Base-by-base conservation (phyloP, 1,139 yeast species). In the Petasospora fabianii region DNA sequence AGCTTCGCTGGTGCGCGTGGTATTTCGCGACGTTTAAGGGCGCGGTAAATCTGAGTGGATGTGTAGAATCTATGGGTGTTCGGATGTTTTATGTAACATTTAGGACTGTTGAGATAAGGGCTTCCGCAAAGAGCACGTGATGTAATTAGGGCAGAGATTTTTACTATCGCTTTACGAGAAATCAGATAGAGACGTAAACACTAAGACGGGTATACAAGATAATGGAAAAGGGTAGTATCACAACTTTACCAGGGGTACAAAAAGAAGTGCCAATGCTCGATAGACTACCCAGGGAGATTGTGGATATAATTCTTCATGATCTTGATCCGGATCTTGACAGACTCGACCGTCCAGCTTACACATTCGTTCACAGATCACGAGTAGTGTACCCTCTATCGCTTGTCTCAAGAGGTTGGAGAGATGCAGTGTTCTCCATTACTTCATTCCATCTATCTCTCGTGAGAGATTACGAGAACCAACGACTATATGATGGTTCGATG, bases 251-350 rank as follows among this genome's bases (percentile, higher is more conserved):
- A 20, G 9, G 10, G 22, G 9, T 8, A 20, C 22, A 26, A 8
- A 4, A 26, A 26, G 8, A n/a, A 19, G n/a, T 2, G 8, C 12
- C 14, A 18, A 49, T 49, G 53, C 30, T 49, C 6, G 49, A 49
- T 18, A n/a, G 17, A 8, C 24, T 49, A 1, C 50, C 53, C 7
- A 17, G 19, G 2, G 53, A 48, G 32, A 27, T 49, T n/a, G 28
- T 35, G 5, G 34, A 22, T 11, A 24, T 44, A 3, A 20, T 37
- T 10, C 12, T 32, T 8, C 28, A 21, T 2, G 11, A 18, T 10
- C n/a, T 39, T 11, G 41, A 30, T 6, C 24, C 35, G 10, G 9
- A 33, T 6, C 6, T 26, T 2, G 27, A 33, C n/a, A 18, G 13
- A 7, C 16, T 27, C 18, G 24, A 10, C n/a, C 19, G 35, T 16